Conservation (phyloP, 257 asterid genomes). For the Primulina tabacum region DNA sequence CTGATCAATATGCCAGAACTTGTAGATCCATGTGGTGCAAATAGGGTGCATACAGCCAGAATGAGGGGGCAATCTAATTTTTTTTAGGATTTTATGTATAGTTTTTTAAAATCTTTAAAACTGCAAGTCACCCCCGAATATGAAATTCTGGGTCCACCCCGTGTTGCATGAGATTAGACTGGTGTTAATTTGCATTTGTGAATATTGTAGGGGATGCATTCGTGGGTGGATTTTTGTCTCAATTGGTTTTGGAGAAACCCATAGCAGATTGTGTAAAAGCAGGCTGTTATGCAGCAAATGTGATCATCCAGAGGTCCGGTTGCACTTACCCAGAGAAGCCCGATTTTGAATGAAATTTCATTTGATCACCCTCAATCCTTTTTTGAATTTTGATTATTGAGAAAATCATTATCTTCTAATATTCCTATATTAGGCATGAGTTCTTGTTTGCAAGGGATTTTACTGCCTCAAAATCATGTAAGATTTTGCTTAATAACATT, state of each 20-base stretch:
- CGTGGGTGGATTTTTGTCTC: conserved; percentile 83
- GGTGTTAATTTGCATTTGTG: background rate
- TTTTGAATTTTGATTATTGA: conserved; percentile 2
- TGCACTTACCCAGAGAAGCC: conserved; percentile 91
- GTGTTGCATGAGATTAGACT: background rate
- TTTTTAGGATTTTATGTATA: too few species aligned
- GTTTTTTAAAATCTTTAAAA: too few species aligned
- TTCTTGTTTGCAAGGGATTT: conserved; percentile 23
- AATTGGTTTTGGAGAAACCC: conserved; percentile 61
- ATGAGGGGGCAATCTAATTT: background rate
- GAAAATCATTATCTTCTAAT: conserved; percentile 17
- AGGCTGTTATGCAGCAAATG: conserved; percentile 76
- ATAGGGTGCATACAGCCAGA: background rate
- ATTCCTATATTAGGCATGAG: conserved; percentile 19
- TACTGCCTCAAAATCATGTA: conserved; percentile 11
- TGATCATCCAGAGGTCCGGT: conserved; percentile 80
- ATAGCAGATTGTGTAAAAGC: conserved; percentile 70
- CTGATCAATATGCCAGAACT: background rate
- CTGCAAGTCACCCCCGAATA: background rate
- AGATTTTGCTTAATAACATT: background rate
- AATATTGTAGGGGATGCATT: conserved; percentile 64
- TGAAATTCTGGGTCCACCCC: background rate
- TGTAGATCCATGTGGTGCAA: background rate
- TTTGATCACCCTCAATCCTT: background rate
- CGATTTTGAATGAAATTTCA: conserved; percentile 41